Percentiles rank a stretch among this genome's conserved stretches.
phyloP scores from a whole-genome alignment of 306 rosid genomes.

The Lathyrus sativus region DNA sequence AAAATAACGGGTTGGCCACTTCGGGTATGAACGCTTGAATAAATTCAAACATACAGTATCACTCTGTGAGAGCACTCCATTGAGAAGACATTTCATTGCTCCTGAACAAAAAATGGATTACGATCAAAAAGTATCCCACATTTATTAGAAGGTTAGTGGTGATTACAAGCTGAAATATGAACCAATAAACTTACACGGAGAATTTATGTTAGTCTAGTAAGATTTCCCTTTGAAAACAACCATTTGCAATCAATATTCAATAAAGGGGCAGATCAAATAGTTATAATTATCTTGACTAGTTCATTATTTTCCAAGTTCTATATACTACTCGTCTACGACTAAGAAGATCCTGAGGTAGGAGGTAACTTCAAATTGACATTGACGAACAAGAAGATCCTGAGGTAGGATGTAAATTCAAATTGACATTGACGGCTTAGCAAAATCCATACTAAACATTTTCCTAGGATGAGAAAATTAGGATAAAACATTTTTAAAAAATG shows the following conservation, averaged over 20 bases:
- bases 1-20: slow-evolving; percentile 67
- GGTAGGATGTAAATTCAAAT: background rate
- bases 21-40: slow-evolving; percentile 88
- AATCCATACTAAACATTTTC: background rate
- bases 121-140: background rate
- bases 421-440: background rate
- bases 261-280: slow-evolving; percentile 4
- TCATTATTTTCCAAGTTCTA: background rate
- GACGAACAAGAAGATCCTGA: background rate
- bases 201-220: background rate
- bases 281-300: background rate
- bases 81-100: slow-evolving; percentile 79
- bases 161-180: background rate
- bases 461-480: background rate
- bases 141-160: background rate
- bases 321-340: background rate
- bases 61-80: slow-evolving; percentile 76
- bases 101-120: slow-evolving; percentile 49
- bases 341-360: background rate
- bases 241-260: slow-evolving; percentile 13
- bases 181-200: background rate
- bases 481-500: slow-evolving; percentile 1
- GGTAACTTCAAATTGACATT: no score
- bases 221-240: slow-evolving; percentile 8
- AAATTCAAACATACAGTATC: slow-evolving; percentile 87